phyloP scores from a whole-genome alignment of 164 flowering plant genomes.

The Vitis riparia region DNA sequence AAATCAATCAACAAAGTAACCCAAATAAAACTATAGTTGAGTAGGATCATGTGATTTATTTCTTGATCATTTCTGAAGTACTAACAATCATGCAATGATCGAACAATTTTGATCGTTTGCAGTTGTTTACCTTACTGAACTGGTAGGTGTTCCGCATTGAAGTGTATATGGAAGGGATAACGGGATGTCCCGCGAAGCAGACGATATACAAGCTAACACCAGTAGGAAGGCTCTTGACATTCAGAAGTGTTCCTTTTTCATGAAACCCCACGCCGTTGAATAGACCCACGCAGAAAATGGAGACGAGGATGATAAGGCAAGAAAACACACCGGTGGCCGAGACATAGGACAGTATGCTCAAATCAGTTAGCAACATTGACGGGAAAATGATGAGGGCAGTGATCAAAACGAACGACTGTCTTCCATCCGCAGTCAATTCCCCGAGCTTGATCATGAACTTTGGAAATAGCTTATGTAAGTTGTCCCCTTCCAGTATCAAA shows the following conservation, averaged over 20 bases:
- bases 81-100: no score
- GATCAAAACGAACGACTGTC: conserved; percentile 21
- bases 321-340: conserved; percentile 43
- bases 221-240: conserved; percentile 23
- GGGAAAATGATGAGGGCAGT: conserved; percentile 30
- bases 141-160: conserved; percentile 10
- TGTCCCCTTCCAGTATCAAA: conserved; percentile 14
- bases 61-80: no score
- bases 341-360: conserved; percentile 34
- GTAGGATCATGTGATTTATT: no score
- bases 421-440: conserved; percentile 17
- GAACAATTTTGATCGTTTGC: no score
- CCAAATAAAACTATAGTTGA: no score
- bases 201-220: conserved; percentile 31
- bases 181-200: conserved; percentile 27
- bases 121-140: conserved; percentile 12
- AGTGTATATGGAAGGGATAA: conserved; percentile 19
- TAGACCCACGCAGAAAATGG: conserved; percentile 31
- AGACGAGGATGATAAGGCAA: conserved; percentile 24
- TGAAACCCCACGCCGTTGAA: conserved; percentile 30
- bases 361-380: conserved; percentile 22
- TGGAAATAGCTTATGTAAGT: conserved; percentile 27
- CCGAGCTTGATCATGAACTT: conserved; percentile 9
- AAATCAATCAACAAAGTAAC: not conserved
- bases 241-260: conserved; percentile 20